phyloP scores from a whole-genome alignment of 257 asterid genomes.

The Scutellaria barbata region DNA sequence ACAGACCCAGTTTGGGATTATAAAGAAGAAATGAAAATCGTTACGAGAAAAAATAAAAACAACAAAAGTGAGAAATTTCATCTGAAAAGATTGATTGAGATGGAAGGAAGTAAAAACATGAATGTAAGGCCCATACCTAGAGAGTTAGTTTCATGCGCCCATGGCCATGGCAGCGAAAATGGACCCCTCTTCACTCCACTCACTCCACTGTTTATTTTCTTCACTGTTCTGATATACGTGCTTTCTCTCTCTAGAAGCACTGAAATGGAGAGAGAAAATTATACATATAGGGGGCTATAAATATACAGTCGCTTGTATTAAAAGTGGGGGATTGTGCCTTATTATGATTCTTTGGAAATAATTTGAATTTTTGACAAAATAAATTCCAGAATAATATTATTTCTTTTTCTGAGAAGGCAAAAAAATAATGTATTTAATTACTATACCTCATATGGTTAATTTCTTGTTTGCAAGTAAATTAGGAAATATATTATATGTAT shows the following conservation, averaged over 20 bases:
- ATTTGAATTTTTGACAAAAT: background rate
- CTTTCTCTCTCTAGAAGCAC: constrained; percentile 30
- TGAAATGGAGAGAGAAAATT: constrained; percentile 30
- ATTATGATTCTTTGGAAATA: background rate
- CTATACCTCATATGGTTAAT: too few relatives aligned
- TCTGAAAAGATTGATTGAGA: constrained; percentile 58
- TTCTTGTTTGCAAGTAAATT: too few relatives aligned
- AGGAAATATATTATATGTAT: too few relatives aligned
- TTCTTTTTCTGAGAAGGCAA: too few relatives aligned
- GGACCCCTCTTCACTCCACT: constrained; percentile 53
- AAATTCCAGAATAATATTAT: too few relatives aligned
- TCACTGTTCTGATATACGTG: background rate
- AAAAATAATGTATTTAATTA: too few relatives aligned
- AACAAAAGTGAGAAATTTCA: background rate
- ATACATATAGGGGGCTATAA: constrained; percentile 18
- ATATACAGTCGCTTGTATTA: constrained; percentile 23
- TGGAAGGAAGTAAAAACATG: constrained; percentile 55
- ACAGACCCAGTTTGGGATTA: constrained; percentile 32
- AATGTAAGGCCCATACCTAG: constrained; percentile 45
- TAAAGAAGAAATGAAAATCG: constrained; percentile 22
- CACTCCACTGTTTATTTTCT: constrained; percentile 34
- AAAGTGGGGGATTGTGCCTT: constrained; percentile 24
- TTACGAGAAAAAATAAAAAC: background rate
- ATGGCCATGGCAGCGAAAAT: constrained; percentile 44
- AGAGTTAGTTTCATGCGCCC: constrained; percentile 44